Evolutionary conservation across 2,329 filamentous ascomycete genomes (phyloP).

Genomic region (Talaromyces sp.): DNA sequence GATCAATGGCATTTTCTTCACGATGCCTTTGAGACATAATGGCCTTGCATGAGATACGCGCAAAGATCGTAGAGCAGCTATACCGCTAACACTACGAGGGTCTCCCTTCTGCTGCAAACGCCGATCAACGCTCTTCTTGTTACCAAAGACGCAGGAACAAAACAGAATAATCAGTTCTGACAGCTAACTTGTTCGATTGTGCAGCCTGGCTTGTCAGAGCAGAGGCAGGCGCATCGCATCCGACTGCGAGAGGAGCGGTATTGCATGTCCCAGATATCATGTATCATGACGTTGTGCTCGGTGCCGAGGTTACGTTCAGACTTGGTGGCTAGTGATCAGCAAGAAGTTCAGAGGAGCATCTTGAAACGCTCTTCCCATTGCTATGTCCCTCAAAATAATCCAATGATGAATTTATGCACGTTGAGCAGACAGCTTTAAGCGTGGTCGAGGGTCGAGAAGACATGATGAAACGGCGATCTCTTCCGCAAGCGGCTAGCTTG

Average conservation of each 20-base stretch:
- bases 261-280: neutral
- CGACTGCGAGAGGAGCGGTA: no score
- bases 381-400: no score
- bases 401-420: no score
- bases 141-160: no score
- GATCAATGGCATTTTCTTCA: no score
- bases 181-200: no score
- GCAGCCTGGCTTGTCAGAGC: no score
- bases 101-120: no score
- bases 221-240: no score
- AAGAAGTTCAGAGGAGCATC: neutral
- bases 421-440: neutral
- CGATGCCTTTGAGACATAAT: neutral
- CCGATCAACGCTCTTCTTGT: no score
- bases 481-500: neutral
- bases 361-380: neutral
- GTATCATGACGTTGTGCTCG: neutral
- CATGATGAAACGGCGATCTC: neutral
- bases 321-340: neutral
- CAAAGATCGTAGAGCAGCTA: neutral
- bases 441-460: neutral
- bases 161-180: no score
- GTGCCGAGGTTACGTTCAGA: no score
- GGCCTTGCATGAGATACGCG: neutral
- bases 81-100: neutral